Evolutionary conservation across 2,329 filamentous ascomycete genomes (phyloP), one percentile per base, ranked within the genome.

Genomic region (Biscogniauxia sp.): DNA sequence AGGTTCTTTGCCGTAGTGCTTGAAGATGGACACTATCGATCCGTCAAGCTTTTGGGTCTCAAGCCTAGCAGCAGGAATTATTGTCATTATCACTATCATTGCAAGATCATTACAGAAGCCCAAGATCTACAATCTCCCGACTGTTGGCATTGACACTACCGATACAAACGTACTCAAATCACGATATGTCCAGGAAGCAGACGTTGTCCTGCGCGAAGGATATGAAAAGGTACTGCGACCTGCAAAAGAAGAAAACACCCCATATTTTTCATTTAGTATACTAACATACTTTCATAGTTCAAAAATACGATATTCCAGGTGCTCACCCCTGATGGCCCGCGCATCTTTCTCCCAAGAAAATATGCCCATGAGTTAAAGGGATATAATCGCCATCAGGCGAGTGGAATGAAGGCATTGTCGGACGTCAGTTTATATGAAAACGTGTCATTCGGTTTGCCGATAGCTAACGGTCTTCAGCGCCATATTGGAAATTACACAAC

Each of bases 401-500:
- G 69, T 53, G 70, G 69, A 1, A 69, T 72, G 70, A 71, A 72
- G 57, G 68, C 70, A 13, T 50, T 71, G 20, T 61, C 68, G 6
- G 70, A 72, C 64, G 70, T 72, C 5, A 62, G 70, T 63, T 63
- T 7, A 3, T n/a, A 5, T 49, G 9, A 8, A 17, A 11, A 32
- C 9, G 2, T 32, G 11, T 4, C 6, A 32, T 32, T 19, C 54
- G 8, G 5, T 5, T n/a, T 1, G 4, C 51, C 8, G 23, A 57
- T 59, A 32, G 56, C 28, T 63, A 17, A 62, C 32, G 13, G 25
- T 25, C 2, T 20, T 20, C 25, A 71, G 69, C 68, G 69, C 26
- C 69, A 69, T 55, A 66, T 71, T 26, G 69, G 69, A 2, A 62
- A 70, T 25, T 71, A 70, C 23, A 71, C 69, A 13, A 71, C 68